Base-by-base conservation (phyloP, 1,284 basidiomycete genomes). In the Tremellales sp. region DNA sequence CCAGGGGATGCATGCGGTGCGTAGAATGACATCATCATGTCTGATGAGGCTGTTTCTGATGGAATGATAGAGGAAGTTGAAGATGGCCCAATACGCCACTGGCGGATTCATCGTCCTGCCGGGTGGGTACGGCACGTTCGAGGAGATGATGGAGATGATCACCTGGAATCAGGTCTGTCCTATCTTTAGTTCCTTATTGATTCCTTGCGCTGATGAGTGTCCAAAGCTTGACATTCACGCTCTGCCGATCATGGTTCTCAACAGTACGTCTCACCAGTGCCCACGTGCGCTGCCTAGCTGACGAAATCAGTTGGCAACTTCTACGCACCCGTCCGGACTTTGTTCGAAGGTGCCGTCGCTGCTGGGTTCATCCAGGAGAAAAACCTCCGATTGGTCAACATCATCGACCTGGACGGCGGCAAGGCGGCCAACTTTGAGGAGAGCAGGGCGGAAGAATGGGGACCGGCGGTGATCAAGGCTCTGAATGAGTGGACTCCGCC, bases 61-160 rank as follows among this genome's bases (percentile, higher is more conserved):
- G 22, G 17, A 21, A 25, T 36, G 15, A 15, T 47, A 75, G 62
- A 82, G 92, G 21, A 96, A 96, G 70, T 78, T 85, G 12, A 82
- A 85, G 63, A 94, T 96, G 90, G 89, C 90, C 0, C 80, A 79
- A 54, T 78, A 86, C 19, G 81, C 81, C 0, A 72, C 75, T 13
- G 79, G 81, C 25, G 90, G 84, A 0, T 97, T 97, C 63, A 77
- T 96, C 43, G 87, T 84, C 15, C 78, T 96, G 11, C 91, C 92
- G 4, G 92, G 92, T 29, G 92, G 92, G 0, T 93, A 83, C 64
- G 91, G 91, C 15, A 94, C 90, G 0, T 89, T 89, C 58, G 92
- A 96, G 70, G 92, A 96, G 79, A 86, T 91, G 22, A 74, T 96
- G 43, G 92, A 96, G 73, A 91, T 89, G 57, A 81, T 85, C 35